Conservation (phyloP, 441 rosid genomes). For the Pelargonium australe region DNA sequence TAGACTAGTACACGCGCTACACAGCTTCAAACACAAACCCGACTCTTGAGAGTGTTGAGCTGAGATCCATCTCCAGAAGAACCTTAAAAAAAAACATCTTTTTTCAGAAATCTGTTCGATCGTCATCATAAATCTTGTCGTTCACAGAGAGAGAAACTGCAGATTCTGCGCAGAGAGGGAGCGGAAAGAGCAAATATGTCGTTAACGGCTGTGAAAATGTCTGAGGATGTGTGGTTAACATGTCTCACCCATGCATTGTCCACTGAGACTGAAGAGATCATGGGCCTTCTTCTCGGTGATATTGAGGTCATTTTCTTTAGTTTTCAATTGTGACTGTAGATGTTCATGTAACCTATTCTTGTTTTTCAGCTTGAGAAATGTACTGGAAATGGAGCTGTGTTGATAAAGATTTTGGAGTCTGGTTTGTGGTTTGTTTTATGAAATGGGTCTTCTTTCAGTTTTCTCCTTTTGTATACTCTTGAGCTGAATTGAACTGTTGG, state of each 20-base stretch:
- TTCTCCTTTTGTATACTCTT: no score
- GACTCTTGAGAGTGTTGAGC: not conserved
- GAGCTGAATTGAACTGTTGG: no score
- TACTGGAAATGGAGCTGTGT: no score
- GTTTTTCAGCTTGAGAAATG: no score
- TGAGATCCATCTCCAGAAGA: not conserved
- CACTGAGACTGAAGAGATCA: constrained; percentile 95
- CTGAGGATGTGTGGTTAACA: constrained; percentile 91
- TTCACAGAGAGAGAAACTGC: not conserved
- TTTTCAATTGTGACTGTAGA: not conserved
- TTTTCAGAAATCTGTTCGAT: not conserved
- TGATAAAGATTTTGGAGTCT: no score
- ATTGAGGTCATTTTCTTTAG: constrained; percentile 47
- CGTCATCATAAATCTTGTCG: not conserved
- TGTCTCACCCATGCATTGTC: constrained; percentile 94
- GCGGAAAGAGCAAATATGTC: constrained; percentile 39
- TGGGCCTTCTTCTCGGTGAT: constrained; percentile 99
- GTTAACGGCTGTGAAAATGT: constrained; percentile 67
- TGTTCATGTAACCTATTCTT: not conserved
- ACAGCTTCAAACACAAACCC: not conserved
- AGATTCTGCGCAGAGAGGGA: no score
- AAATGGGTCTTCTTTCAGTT: no score
- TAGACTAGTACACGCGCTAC: not conserved
- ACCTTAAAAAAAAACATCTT: no score
- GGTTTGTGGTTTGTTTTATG: no score